Percentiles rank a stretch among this genome's conserved stretches.
Evolutionary conservation across 2,329 filamentous ascomycete genomes (phyloP).

Genomic region (Colletotrichum phormii): DNA sequence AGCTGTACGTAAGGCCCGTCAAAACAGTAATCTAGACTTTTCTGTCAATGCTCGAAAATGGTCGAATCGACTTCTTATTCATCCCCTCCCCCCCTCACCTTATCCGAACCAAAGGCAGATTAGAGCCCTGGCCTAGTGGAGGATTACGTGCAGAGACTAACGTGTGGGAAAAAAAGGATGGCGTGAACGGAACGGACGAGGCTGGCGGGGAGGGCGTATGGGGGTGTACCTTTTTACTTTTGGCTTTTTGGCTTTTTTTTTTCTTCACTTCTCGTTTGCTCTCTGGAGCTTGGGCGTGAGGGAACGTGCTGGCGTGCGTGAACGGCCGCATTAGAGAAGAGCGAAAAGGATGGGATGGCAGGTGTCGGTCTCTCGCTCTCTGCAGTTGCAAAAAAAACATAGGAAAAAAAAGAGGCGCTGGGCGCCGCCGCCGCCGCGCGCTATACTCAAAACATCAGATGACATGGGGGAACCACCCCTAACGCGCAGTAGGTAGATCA

Average conservation of each 20-base stretch:
- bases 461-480: not conserved
- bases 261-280: not conserved
- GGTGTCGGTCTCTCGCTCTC: not conserved
- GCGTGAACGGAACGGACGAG: not conserved
- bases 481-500: not conserved
- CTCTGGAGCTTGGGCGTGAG: not conserved
- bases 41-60: no score
- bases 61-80: no score
- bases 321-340: not conserved
- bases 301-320: not conserved
- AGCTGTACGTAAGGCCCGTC: no score
- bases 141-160: not conserved
- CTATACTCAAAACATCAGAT: conserved; percentile 9
- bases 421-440: not conserved
- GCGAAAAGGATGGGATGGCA: not conserved
- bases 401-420: not conserved
- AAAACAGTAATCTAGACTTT: no score
- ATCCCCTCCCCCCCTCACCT: no score
- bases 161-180: not conserved
- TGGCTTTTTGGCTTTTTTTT: not conserved
- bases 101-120: no score
- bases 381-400: not conserved
- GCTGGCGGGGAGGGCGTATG: not conserved
- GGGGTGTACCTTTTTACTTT: not conserved
- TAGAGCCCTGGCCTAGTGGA: no score